Conservation (phyloP, 306 rosid species). For the Castanea sativa region DNA sequence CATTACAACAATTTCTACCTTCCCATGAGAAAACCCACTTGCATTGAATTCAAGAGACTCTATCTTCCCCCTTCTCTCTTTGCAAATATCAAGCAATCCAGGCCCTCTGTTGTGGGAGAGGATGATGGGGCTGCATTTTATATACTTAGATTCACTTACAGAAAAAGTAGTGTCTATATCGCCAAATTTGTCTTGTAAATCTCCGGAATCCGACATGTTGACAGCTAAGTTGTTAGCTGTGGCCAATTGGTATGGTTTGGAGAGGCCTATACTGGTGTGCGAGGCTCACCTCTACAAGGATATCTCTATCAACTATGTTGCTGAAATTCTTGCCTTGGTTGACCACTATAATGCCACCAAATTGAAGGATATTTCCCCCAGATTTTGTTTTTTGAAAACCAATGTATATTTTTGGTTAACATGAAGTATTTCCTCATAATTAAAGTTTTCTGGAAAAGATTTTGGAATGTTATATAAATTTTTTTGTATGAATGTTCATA, state of each 20-base stretch:
- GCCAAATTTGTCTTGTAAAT: conserved; percentile 44
- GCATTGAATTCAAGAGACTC: too few species aligned
- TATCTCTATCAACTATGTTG: conserved; percentile 68
- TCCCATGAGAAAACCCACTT: too few species aligned
- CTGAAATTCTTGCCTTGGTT: conserved; percentile 70
- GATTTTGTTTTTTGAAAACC: too few species aligned
- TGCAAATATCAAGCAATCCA: too few species aligned
- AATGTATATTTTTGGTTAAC: too few species aligned
- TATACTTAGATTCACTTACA: conserved; percentile 65
- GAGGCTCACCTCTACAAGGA: conserved; percentile 78
- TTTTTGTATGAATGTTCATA: too few species aligned
- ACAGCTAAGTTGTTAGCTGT: conserved; percentile 71
- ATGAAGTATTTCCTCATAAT: too few species aligned
- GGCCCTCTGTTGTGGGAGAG: too few species aligned
- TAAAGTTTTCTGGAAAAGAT: too few species aligned
- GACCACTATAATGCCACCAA: conserved; percentile 62
- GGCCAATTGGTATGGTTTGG: conserved; percentile 67
- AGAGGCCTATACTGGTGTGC: conserved; percentile 71
- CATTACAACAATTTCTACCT: too few species aligned
- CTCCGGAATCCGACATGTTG: conserved; percentile 50
- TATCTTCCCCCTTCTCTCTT: too few species aligned
- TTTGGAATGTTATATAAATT: too few species aligned
- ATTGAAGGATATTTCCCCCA: conserved; percentile 71
- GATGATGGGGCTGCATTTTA: conserved; percentile 50
- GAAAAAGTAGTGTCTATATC: conserved; percentile 56